These are phyloP conservation scores for Apiospora pterosperma DNA, from an alignment of 2,329 filamentous ascomycete species.

Conservation along the genomic window DNA sequence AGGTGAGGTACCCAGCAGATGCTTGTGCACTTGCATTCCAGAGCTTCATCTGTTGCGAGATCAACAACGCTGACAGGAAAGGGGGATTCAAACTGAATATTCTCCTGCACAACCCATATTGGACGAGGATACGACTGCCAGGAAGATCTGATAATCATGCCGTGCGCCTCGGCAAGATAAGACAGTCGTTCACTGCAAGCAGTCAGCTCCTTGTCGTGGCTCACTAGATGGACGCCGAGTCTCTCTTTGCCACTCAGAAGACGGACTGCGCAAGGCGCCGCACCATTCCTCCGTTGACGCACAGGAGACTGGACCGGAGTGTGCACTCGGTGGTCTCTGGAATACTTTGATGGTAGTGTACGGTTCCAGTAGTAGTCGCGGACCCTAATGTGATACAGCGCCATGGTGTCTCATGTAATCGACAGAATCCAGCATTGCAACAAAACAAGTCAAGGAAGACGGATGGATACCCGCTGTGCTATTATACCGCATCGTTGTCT, in stretches of 20 bases:
- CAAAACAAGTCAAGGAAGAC: neutral
- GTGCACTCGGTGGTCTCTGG: neutral
- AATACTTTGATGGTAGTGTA: neutral
- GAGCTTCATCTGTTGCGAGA: constrained; percentile 13
- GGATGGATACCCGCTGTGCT: neutral
- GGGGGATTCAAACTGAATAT: neutral
- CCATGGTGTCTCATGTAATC: neutral
- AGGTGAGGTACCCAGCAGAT: constrained; percentile 25
- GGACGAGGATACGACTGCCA: constrained; percentile 10
- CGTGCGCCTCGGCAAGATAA: constrained; percentile 20
- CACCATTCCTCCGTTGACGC: constrained; percentile 9
- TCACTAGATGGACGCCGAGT: constrained; percentile 17
- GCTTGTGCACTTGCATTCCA: constrained; percentile 8
- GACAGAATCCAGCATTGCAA: neutral
- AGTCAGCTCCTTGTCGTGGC: constrained; percentile 9
- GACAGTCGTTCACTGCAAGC: constrained; percentile 10
- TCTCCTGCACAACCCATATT: constrained; percentile 18
- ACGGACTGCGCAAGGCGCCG: constrained; percentile 16
- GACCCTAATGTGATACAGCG: constrained; percentile 17
- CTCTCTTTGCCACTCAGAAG: constrained; percentile 14
- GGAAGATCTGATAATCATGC: constrained; percentile 15
- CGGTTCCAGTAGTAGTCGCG: constrained; percentile 18
- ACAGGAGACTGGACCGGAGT: constrained; percentile 20
- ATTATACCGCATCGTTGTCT: neutral
- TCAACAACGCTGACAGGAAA: constrained; percentile 16